A percentile compares a stretch with the other conserved stretches of the same genome.
phyloP scores from a whole-genome alignment of 805 yeast genomes.

The Starmerella potacharoeniae region DNA sequence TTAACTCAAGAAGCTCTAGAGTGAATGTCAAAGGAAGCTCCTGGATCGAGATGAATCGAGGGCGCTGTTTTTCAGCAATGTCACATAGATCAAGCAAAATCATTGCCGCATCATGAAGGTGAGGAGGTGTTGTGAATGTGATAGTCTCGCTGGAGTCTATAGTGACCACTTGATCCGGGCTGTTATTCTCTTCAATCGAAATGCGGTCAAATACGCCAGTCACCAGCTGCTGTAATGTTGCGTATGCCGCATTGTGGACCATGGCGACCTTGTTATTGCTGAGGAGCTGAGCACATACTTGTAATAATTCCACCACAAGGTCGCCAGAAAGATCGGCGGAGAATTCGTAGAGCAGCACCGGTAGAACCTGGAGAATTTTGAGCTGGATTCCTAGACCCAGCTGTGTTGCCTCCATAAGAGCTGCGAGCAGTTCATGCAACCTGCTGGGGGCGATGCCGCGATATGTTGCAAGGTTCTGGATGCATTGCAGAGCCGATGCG shows the following conservation, averaged over 20 bases:
- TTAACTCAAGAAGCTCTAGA: constrained; percentile 72
- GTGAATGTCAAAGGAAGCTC: constrained; percentile 54
- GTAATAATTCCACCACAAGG: constrained; percentile 45
- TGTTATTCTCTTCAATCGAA: constrained; percentile 23
- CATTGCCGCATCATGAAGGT: constrained; percentile 57
- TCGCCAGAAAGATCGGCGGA: constrained; percentile 43
- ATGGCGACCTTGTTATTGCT: constrained; percentile 57
- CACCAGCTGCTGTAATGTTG: constrained; percentile 79
- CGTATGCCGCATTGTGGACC: constrained; percentile 82
- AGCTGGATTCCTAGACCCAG: constrained; percentile 74
- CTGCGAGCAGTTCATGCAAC: constrained; percentile 46
- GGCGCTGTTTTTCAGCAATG: constrained; percentile 47
- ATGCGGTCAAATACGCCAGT: constrained; percentile 66
- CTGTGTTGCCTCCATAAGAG: constrained; percentile 61
- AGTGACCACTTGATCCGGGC: constrained; percentile 1
- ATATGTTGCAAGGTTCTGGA: constrained; percentile 49
- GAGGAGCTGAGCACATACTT: constrained; percentile 63
- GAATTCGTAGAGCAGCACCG: constrained; percentile 59
- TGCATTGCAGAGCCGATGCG: constrained; percentile 57
- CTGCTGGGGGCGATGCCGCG: constrained; percentile 44
- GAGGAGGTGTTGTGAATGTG: constrained; percentile 35
- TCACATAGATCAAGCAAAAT: constrained; percentile 65
- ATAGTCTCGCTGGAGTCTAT: constrained; percentile 30
- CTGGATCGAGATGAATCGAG: constrained; percentile 42
- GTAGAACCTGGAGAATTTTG: constrained; percentile 72